Conservation (phyloP, 2,329 filamentous ascomycete genomes). For the Phaeosphaeria sp. region DNA sequence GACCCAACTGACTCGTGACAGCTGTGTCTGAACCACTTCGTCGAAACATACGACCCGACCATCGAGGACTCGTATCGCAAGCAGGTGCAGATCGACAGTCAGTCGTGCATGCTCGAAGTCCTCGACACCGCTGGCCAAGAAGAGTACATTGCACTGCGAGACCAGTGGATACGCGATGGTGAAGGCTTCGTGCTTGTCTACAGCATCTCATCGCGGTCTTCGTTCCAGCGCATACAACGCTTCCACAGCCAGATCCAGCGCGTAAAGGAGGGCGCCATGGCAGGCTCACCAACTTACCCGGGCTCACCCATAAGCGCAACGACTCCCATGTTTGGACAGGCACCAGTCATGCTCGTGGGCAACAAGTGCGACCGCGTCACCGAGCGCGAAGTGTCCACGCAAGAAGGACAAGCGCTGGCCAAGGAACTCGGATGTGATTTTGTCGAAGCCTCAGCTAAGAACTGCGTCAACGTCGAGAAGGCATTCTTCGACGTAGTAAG, state of each 20-base stretch:
- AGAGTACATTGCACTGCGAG: slow-evolving; percentile 94
- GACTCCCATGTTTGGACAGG: slow-evolving; percentile 63
- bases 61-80: slow-evolving; percentile 74
- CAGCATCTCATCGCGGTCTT: slow-evolving; percentile 96
- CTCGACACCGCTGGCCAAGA: slow-evolving; percentile 97
- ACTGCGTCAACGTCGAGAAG: slow-evolving; percentile 98
- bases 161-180: slow-evolving; percentile 98
- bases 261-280: slow-evolving; percentile 85
- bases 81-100: slow-evolving; percentile 84
- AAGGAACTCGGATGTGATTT: slow-evolving; percentile 95
- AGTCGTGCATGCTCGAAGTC: slow-evolving; percentile 97
- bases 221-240: slow-evolving; percentile 90
- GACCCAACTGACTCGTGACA: slow-evolving; percentile 51
- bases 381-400: slow-evolving; percentile 93
- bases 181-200: slow-evolving; percentile 98
- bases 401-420: slow-evolving; percentile 91
- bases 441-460: slow-evolving; percentile 95
- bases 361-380: slow-evolving; percentile 98
- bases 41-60: slow-evolving; percentile 82
- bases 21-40: slow-evolving; percentile 97
- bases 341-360: slow-evolving; percentile 96
- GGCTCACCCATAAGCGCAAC: slow-evolving; percentile 72
- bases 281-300: slow-evolving; percentile 77
- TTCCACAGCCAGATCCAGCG: slow-evolving; percentile 97
- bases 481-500: slow-evolving; percentile 97